A percentile compares a stretch with the other conserved stretches of the same genome.
These are phyloP conservation scores for Syzygium aqueum DNA, from an alignment of 345 rosid genomes.

Conservation along the genomic window DNA sequence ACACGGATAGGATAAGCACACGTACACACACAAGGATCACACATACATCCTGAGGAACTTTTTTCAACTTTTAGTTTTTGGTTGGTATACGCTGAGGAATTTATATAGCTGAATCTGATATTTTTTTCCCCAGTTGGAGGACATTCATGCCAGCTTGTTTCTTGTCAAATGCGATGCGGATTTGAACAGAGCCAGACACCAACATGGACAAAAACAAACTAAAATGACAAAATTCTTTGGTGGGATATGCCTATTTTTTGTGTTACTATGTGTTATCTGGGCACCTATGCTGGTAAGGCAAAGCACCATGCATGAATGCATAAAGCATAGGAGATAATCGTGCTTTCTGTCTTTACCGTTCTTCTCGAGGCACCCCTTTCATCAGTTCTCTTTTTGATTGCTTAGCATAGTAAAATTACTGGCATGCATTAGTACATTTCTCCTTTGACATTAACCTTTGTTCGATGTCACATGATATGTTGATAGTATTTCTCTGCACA, in stretches of 20 bases:
- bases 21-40: not conserved
- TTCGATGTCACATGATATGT: not conserved
- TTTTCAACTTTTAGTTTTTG: not conserved
- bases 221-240: slow-evolving; percentile 31
- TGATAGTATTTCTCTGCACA: not conserved
- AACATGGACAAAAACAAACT: slow-evolving; percentile 33
- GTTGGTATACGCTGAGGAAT: not conserved
- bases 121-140: slow-evolving; percentile 24
- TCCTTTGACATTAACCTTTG: not conserved
- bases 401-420: not conserved
- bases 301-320: not conserved
- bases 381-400: not conserved
- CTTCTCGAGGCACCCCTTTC: not conserved
- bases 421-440: not conserved
- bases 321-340: not conserved
- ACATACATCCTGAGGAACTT: not conserved
- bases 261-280: slow-evolving; percentile 35
- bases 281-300: slow-evolving; percentile 40
- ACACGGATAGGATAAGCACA: not conserved
- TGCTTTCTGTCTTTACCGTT: not conserved
- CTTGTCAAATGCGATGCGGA: slow-evolving; percentile 33
- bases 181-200: slow-evolving; percentile 26
- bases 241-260: slow-evolving; percentile 34
- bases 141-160: slow-evolving; percentile 39
- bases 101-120: not conserved